phyloP scores from a whole-genome alignment of 352 stramenopile species.

The Peronospora destructor region DNA sequence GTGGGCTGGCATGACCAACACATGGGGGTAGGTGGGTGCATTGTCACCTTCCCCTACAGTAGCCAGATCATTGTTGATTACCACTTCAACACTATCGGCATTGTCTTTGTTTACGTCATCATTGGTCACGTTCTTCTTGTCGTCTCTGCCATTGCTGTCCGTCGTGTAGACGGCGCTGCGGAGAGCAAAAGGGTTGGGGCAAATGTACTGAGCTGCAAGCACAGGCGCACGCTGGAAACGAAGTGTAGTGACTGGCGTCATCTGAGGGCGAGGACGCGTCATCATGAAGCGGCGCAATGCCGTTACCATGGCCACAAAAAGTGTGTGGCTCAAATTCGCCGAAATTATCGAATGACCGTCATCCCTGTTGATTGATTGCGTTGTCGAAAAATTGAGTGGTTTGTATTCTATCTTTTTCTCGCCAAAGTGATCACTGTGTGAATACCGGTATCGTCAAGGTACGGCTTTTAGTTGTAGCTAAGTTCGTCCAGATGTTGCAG shows the following conservation, averaged over 20 bases:
- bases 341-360: not conserved
- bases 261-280: slow-evolving; percentile 11
- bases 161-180: slow-evolving; percentile 29
- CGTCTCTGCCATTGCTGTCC: slow-evolving; percentile 17
- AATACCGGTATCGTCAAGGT: not conserved
- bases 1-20: slow-evolving; percentile 70
- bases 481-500: slow-evolving; percentile 70
- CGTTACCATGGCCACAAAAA: slow-evolving; percentile 8
- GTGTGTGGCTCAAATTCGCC: not conserved
- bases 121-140: slow-evolving; percentile 23
- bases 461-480: slow-evolving; percentile 1
- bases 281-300: slow-evolving; percentile 32
- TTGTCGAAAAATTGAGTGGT: not conserved
- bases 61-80: slow-evolving; percentile 55
- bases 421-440: not conserved
- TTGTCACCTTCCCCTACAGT: slow-evolving; percentile 61
- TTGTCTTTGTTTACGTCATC: slow-evolving; percentile 24
- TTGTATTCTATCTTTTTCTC: not conserved
- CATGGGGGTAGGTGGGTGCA: slow-evolving; percentile 58
- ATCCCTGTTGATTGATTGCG: not conserved
- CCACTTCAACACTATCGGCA: slow-evolving; percentile 28
- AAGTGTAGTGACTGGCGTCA: not conserved
- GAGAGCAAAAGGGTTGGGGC: slow-evolving; percentile 9
- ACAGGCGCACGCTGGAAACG: slow-evolving; percentile 7
- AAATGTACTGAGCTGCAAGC: slow-evolving; percentile 2